Evolutionary conservation across 345 rosid species (phyloP).

Genomic region (Pugionium cornutum): DNA sequence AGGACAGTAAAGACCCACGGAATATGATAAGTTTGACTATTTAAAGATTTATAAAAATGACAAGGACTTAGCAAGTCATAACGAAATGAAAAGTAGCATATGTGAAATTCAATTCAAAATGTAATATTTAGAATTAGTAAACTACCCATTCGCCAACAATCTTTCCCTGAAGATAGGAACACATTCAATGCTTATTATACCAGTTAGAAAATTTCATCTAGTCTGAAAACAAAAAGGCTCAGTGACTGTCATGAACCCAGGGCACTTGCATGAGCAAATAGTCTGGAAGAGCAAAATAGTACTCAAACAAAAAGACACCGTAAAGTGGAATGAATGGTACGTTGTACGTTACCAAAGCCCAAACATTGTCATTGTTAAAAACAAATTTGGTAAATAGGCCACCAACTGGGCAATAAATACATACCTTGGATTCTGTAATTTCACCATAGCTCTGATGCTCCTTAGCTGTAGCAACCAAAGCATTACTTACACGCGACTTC

Average conservation of each 20-base stretch:
- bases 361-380: slow-evolving; percentile 16
- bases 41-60: neutral
- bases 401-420: slow-evolving; percentile 26
- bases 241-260: slow-evolving; percentile 4
- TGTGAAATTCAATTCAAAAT: neutral
- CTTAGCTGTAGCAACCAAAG: slow-evolving; percentile 48
- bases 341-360: slow-evolving; percentile 11
- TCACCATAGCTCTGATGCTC: slow-evolving; percentile 61
- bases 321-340: slow-evolving; percentile 9
- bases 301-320: slow-evolving; percentile 2
- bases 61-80: slow-evolving; percentile 12
- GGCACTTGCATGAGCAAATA: slow-evolving; percentile 16
- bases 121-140: neutral
- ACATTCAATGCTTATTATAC: slow-evolving; percentile 10
- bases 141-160: neutral
- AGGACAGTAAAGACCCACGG: slow-evolving; percentile 17
- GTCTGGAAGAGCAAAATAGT: slow-evolving; percentile 15
- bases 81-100: slow-evolving; percentile 6
- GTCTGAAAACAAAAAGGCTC: slow-evolving; percentile 16
- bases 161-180: slow-evolving; percentile 13
- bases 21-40: slow-evolving; percentile 19
- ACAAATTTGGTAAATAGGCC: neutral
- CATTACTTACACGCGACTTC: slow-evolving; percentile 57
- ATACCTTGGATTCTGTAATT: slow-evolving; percentile 54
- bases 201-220: neutral